Evolutionary conservation across 2,329 filamentous ascomycete species (phyloP), one percentile per base, ranked within the genome.

Genomic region (Trichoderma lentiforme): DNA sequence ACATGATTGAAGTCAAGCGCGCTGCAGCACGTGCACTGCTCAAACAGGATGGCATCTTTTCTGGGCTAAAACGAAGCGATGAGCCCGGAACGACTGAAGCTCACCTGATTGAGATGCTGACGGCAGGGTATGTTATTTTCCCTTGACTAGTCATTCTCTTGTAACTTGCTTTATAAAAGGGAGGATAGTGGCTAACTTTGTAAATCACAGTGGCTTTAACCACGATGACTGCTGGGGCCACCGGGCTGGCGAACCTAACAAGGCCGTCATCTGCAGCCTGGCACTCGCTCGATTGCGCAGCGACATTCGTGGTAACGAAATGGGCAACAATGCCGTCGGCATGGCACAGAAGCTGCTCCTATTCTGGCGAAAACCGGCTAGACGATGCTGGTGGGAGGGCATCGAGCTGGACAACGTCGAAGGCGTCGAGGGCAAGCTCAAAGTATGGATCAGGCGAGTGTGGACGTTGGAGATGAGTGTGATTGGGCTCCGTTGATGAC

Each of bases 401-500:
- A 92, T 99, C 47, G 95, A 98, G 81, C 86, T 99, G 58, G 90
- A 96, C 21, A 87, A 93, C 75, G 93, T 99, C 14, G 94, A 97
- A 65, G 96, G 96, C 15, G 92, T 98, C 8, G 90, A 97, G 66
- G 95, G 95, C 67, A 93, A 91, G 80, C 87, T 99, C 76, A 99
- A 99, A 84, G 94, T 99, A 72, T 99, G 96, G 96, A 98, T 99
- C 80, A 88, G 96, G 79, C 89, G 96, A 78, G 96, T 99, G 73
- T 99, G 96, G 96, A 99, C 96, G 73, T 87, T 99, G 72, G 96
- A 99, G 86, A 99, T 99, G 93, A 96, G 93, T 80, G 93, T 96
- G 70, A 96, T 97, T 81, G 93, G 93, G 71, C 86, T 97, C 76
- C 91, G 93, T 80, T 93, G 81, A 78, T 26, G 84, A 36, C 70